Percentiles rank a stretch among this genome's conserved stretches.
phyloP scores from a whole-genome alignment of 2,329 filamentous ascomycete species.

The Aspergillus fumigatiaffinis region DNA sequence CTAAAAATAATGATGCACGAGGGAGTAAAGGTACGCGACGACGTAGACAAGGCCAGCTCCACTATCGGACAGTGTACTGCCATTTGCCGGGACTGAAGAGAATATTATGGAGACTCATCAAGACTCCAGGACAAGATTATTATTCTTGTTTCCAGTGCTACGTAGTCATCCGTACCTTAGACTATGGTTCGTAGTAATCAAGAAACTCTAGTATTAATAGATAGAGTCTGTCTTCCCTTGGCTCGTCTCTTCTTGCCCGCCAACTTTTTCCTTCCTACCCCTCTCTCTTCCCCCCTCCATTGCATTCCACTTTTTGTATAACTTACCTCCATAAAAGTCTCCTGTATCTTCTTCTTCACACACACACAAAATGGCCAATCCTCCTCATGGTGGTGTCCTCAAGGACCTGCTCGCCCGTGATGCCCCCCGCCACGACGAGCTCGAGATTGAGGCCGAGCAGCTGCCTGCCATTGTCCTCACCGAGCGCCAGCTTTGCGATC shows the following conservation, averaged over 20 bases:
- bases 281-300: neutral
- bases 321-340: neutral
- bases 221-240: neutral
- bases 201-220: neutral
- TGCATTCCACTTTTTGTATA: neutral
- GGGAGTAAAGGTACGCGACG: neutral
- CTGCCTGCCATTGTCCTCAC: slow-evolving; percentile 80
- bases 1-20: neutral
- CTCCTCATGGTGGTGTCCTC: slow-evolving; percentile 83
- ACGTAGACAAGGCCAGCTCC: neutral
- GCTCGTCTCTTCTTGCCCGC: neutral
- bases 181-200: neutral
- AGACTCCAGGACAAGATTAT: neutral
- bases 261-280: slow-evolving; percentile 1
- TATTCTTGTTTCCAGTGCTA: neutral
- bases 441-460: slow-evolving; percentile 77
- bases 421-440: slow-evolving; percentile 73
- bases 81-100: neutral
- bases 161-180: neutral
- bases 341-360: slow-evolving; percentile 1
- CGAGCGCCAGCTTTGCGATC: slow-evolving; percentile 95
- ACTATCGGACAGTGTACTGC: neutral
- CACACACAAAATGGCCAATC: slow-evolving; percentile 44
- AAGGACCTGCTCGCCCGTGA: slow-evolving; percentile 98
- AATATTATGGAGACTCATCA: neutral